A percentile compares a stretch with the other conserved stretches of the same genome.
Evolutionary conservation across 305 asterid genomes (phyloP).

Genomic region (Fraxinus xanthoxyloides): DNA sequence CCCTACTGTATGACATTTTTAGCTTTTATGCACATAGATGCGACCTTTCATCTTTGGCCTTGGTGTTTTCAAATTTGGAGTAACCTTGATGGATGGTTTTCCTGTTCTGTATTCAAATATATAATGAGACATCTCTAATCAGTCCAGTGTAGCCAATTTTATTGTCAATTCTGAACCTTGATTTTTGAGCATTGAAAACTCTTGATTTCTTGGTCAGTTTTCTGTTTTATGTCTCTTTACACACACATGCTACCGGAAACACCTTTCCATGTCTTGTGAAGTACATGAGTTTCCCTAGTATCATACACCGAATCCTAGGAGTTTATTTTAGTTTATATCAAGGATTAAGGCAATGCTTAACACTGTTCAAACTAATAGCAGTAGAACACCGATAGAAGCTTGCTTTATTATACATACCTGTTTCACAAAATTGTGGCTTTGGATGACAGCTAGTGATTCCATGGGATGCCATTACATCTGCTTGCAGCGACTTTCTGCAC

Average conservation of each 20-base stretch:
- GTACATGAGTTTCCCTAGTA: conserved; percentile 1
- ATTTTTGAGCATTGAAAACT: not conserved
- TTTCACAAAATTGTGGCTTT: conserved; percentile 24
- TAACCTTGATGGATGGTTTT: not conserved
- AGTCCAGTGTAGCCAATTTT: not conserved
- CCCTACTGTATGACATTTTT: not conserved
- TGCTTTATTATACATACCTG: conserved; percentile 16
- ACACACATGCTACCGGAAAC: not conserved
- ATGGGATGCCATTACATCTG: conserved; percentile 88
- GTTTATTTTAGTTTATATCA: not conserved
- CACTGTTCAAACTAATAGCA: not conserved
- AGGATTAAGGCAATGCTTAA: not conserved
- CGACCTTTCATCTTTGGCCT: conserved; percentile 5
- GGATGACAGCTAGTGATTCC: conserved; percentile 91
- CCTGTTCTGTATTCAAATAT: not conserved
- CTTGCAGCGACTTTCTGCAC: conserved; percentile 59
- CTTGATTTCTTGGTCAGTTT: not conserved
- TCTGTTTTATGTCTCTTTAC: not conserved
- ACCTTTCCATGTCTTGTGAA: not conserved
- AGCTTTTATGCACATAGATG: not conserved
- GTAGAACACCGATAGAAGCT: not conserved
- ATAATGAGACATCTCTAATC: not conserved
- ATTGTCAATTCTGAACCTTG: not conserved
- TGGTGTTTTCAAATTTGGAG: conserved; percentile 3
- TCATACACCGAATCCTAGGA: not conserved